Percentiles rank a stretch among this genome's conserved stretches.
Evolutionary conservation across 2,329 filamentous ascomycete genomes (phyloP).

Genomic region (Thielaviopsis euricoi): DNA sequence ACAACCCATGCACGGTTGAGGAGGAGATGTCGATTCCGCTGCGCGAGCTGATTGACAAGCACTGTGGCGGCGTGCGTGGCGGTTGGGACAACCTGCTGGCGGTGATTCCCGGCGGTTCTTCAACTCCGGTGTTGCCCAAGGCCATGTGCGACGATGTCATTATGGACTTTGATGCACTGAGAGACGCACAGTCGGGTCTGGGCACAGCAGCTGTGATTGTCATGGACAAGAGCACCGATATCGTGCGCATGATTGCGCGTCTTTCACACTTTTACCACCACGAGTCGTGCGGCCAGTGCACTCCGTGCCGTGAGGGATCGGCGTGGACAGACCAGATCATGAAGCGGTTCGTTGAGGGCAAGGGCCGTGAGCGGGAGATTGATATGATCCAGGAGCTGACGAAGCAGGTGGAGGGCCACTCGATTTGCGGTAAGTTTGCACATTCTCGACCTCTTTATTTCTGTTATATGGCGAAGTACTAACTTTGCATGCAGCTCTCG

Average conservation of each 20-base stretch:
- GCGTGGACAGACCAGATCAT: conserved; percentile 99
- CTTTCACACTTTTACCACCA: conserved; percentile 96
- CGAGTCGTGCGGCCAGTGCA: conserved; percentile 96
- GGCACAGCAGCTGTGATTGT: conserved; percentile 96
- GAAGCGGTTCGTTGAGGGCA: conserved; percentile 84
- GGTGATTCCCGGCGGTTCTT: conserved; percentile 90
- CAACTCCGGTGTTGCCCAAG: conserved; percentile 89
- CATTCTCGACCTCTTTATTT: not conserved
- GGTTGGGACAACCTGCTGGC: conserved; percentile 97
- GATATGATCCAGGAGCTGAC: conserved; percentile 99
- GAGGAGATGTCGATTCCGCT: conserved; percentile 99
- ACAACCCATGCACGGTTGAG: conserved; percentile 94
- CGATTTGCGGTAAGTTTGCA: conserved; percentile 72
- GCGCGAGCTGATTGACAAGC: conserved; percentile 89
- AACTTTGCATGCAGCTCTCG: conserved; percentile 44
- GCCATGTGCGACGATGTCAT: conserved; percentile 80
- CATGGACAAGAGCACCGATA: conserved; percentile 96
- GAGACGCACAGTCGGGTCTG: conserved; percentile 93
- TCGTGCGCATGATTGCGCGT: conserved; percentile 83
- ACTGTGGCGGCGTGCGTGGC: conserved; percentile 90
- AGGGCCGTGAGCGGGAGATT: conserved; percentile 80
- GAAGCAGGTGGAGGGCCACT: conserved; percentile 98
- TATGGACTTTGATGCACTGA: conserved; percentile 98
- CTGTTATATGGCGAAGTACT: conserved; percentile 14
- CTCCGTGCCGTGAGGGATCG: conserved; percentile 95